Percentiles rank a stretch among this genome's conserved stretches.
Conservation (phyloP, 805 yeast genomes). For the Schwanniomyces occidentalis region DNA sequence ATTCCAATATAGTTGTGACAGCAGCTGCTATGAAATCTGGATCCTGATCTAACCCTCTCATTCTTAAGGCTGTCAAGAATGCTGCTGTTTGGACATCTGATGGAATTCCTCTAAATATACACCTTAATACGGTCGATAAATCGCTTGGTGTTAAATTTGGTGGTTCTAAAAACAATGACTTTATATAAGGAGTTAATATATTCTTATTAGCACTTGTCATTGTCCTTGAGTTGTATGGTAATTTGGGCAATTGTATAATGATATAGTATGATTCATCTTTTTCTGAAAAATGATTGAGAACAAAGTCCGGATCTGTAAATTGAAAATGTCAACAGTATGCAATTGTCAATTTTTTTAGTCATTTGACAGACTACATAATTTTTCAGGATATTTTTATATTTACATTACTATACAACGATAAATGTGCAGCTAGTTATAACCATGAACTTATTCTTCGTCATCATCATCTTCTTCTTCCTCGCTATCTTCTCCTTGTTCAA, state of each 20-base stretch:
- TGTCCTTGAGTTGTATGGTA: no score
- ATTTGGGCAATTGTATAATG: no score
- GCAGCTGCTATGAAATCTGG: slow-evolving; percentile 86
- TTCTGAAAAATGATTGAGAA: no score
- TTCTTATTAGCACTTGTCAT: slow-evolving; percentile 17
- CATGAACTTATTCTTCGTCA: slow-evolving; percentile 2
- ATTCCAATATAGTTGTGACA: slow-evolving; percentile 68
- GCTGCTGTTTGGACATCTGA: slow-evolving; percentile 72
- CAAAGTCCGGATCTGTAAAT: neutral
- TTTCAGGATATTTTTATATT: no score
- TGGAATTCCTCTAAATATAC: slow-evolving; percentile 61
- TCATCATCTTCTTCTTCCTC: slow-evolving; percentile 6
- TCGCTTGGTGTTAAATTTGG: slow-evolving; percentile 65
- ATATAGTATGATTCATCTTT: no score
- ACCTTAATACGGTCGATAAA: slow-evolving; percentile 58
- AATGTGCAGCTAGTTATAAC: no score
- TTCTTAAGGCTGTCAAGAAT: slow-evolving; percentile 75
- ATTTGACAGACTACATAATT: no score
- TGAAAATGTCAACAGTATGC: neutral
- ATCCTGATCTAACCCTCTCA: slow-evolving; percentile 74
- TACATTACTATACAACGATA: no score
- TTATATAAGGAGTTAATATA: slow-evolving; percentile 57
- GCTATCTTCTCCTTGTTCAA: slow-evolving; percentile 19
- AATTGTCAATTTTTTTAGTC: neutral
- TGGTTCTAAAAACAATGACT: slow-evolving; percentile 60